Conservation (phyloP, 495 filamentous ascomycete species). For the Choiromyces venosus region DNA sequence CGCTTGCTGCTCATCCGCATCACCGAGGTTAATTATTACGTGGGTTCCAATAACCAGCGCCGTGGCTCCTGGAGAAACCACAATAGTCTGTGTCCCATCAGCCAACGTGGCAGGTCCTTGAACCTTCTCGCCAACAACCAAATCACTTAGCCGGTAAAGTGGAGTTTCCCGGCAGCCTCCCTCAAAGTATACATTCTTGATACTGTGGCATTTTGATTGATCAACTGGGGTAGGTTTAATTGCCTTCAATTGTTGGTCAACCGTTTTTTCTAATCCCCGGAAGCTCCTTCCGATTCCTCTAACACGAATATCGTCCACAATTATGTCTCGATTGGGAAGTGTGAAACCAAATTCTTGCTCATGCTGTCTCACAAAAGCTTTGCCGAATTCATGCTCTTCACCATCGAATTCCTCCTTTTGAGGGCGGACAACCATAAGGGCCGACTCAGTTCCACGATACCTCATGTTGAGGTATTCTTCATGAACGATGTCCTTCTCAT, state of each 20-base stretch:
- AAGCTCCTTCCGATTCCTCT: slow-evolving; percentile 85
- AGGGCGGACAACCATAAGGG: slow-evolving; percentile 71
- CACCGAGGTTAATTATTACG: slow-evolving; percentile 65
- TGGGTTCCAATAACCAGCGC: slow-evolving; percentile 70
- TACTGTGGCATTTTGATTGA: slow-evolving; percentile 54
- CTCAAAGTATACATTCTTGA: slow-evolving; percentile 64
- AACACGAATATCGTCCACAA: slow-evolving; percentile 87
- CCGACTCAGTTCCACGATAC: slow-evolving; percentile 81
- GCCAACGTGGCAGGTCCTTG: slow-evolving; percentile 85
- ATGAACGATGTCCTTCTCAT: slow-evolving; percentile 64
- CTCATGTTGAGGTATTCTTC: slow-evolving; percentile 88
- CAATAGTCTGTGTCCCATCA: slow-evolving; percentile 92
- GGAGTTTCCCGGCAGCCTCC: slow-evolving; percentile 71
- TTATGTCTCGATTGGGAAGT: slow-evolving; percentile 78
- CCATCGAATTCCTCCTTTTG: slow-evolving; percentile 51
- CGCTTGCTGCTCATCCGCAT: slow-evolving; percentile 52
- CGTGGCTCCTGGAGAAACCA: slow-evolving; percentile 73
- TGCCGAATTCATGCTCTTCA: slow-evolving; percentile 70
- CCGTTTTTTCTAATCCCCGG: slow-evolving; percentile 67
- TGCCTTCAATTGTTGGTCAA: slow-evolving; percentile 69
- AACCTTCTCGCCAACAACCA: slow-evolving; percentile 70
- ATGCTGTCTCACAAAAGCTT: slow-evolving; percentile 79
- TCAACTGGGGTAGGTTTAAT: slow-evolving; percentile 50
- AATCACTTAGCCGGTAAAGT: slow-evolving; percentile 75
- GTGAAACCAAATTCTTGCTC: slow-evolving; percentile 94